A percentile compares a stretch with the other conserved stretches of the same genome.
phyloP scores from a whole-genome alignment of 805 yeast species.

The Wickerhamiella spandovensis region DNA sequence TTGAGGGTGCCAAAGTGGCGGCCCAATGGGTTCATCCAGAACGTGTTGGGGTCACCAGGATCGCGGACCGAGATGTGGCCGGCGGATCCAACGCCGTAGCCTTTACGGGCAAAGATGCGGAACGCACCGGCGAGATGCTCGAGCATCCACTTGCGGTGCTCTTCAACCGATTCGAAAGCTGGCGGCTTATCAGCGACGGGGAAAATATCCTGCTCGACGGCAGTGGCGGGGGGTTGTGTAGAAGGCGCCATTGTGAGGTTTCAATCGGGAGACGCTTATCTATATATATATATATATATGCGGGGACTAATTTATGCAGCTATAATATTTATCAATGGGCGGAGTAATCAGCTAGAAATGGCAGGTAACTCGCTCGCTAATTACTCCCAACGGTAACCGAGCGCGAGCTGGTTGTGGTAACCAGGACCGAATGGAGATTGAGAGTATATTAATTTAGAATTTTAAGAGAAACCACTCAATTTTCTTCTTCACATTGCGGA shows the following conservation, averaged over 20 bases:
- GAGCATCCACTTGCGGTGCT: constrained; percentile 18
- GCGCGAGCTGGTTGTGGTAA: background rate
- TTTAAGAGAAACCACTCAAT: too few species aligned
- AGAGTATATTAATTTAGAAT: too few species aligned
- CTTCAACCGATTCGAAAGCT: constrained; percentile 9
- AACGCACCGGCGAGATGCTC: constrained; percentile 79
- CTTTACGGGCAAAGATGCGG: constrained; percentile 67
- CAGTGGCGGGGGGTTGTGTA: background rate
- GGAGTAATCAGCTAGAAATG: background rate
- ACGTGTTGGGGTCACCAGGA: constrained; percentile 65
- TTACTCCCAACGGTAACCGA: background rate
- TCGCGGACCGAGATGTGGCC: constrained; percentile 82
- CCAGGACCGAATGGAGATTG: background rate
- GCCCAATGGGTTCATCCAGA: constrained; percentile 87
- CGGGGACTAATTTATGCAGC: background rate
- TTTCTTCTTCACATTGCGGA: too few species aligned
- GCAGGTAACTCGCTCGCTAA: background rate
- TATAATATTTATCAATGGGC: background rate
- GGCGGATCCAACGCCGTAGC: constrained; percentile 63
- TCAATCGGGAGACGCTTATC: background rate
- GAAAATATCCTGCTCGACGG: constrained; percentile 2
- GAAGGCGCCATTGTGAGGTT: background rate
- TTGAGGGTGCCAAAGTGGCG: constrained; percentile 51
- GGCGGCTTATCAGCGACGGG: constrained; percentile 15
- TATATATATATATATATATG: too few species aligned